Conservation (phyloP, 2,329 filamentous ascomycete genomes). For the Proliferodiscus dingleyae region DNA sequence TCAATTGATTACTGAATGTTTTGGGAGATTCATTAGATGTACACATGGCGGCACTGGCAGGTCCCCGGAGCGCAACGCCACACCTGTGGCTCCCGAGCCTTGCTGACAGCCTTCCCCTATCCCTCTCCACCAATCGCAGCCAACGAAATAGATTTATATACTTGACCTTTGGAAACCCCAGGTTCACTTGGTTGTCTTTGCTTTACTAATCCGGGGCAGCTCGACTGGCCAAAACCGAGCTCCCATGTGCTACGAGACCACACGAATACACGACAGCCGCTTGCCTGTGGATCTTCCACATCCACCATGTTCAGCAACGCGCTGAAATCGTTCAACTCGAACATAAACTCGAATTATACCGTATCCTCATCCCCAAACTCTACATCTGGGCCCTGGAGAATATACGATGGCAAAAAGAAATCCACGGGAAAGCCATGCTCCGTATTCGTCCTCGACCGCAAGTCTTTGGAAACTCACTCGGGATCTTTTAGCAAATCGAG, state of each 20-base stretch:
- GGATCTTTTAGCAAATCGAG: slow-evolving; percentile 57
- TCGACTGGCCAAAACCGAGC: neutral
- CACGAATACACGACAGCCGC: slow-evolving; percentile 4
- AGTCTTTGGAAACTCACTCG: slow-evolving; percentile 68
- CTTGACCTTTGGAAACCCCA: neutral
- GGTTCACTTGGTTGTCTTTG: neutral
- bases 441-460: slow-evolving; percentile 91
- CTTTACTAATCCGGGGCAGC: neutral
- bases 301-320: slow-evolving; percentile 82
- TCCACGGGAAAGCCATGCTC: slow-evolving; percentile 84
- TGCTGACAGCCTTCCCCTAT: slow-evolving; percentile 4
- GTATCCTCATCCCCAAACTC: slow-evolving; percentile 72
- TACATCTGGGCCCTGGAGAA: slow-evolving; percentile 89
- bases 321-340: slow-evolving; percentile 88
- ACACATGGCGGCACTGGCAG: no score
- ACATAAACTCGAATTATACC: slow-evolving; percentile 89
- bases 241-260: slow-evolving; percentile 3
- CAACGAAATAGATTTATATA: neutral
- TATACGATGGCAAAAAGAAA: slow-evolving; percentile 97
- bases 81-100: slow-evolving; percentile 3
- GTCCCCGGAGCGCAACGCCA: no score
- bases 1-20: no score
- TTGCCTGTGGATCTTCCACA: slow-evolving; percentile 4
- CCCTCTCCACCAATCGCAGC: slow-evolving; percentile 1
- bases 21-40: no score